Conservation (phyloP, 257 asterid species). For the Fraxinus quadrangulata region DNA sequence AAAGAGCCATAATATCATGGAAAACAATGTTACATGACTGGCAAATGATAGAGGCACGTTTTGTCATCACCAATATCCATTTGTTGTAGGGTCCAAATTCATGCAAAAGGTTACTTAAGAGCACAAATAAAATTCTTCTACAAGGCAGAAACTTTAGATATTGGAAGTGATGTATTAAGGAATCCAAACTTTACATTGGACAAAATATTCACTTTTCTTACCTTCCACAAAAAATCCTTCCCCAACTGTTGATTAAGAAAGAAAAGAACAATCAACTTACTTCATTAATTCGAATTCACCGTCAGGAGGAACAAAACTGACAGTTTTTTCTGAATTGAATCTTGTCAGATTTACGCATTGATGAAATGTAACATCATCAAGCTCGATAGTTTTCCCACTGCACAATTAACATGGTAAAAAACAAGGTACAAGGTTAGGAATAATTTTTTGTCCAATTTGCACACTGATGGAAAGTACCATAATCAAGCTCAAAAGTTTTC, state of each 20-base stretch:
- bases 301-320: conserved; percentile 99
- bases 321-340: conserved; percentile 97
- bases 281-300: conserved; percentile 99
- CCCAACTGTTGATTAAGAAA: not conserved
- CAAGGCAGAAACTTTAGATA: not conserved
- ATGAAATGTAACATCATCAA: conserved; percentile 98
- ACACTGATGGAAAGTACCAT: conserved; percentile 98
- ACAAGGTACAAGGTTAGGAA: conserved; percentile 21
- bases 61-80: not conserved
- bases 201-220: not conserved
- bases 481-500: conserved; percentile 96
- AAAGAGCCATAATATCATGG: not conserved
- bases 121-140: not conserved
- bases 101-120: not conserved
- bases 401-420: conserved; percentile 31
- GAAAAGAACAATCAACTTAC: conserved; percentile 53
- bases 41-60: not conserved
- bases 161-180: not conserved
- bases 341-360: conserved; percentile 98
- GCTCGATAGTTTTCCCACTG: conserved; percentile 99
- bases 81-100: not conserved
- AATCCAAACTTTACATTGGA: not conserved
- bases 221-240: not conserved
- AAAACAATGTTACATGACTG: not conserved
- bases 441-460: conserved; percentile 67